A percentile compares a stretch with the other conserved stretches of the same genome.
phyloP scores from a whole-genome alignment of 495 filamentous ascomycete genomes.

The Penicillium pancosmium region DNA sequence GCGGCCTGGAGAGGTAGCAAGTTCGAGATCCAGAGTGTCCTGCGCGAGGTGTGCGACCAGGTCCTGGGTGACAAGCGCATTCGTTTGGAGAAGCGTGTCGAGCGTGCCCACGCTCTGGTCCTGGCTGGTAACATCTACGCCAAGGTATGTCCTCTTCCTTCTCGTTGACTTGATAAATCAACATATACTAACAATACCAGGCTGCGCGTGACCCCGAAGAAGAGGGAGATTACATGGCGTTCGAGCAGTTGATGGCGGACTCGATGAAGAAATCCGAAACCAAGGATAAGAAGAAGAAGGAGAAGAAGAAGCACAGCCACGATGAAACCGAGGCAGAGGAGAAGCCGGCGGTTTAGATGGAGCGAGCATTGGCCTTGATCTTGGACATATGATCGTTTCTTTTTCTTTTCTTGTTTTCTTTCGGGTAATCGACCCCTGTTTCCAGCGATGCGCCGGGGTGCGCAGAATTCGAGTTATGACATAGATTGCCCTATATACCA shows the following conservation, averaged over 20 bases:
- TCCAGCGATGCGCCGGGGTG: slow-evolving; percentile 10
- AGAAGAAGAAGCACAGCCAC: slow-evolving; percentile 55
- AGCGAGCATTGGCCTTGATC: not conserved
- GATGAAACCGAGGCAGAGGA: slow-evolving; percentile 18
- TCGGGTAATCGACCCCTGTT: slow-evolving; percentile 4
- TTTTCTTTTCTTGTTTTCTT: slow-evolving; percentile 1
- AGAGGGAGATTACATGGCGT: slow-evolving; percentile 98
- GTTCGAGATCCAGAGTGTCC: slow-evolving; percentile 96
- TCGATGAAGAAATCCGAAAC: slow-evolving; percentile 84
- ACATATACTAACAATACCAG: slow-evolving; percentile 43
- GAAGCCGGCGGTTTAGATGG: slow-evolving; percentile 18
- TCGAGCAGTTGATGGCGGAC: slow-evolving; percentile 97
- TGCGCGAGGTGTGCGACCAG: slow-evolving; percentile 83
- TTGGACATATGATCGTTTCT: slow-evolving; percentile 19
- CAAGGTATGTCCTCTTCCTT: slow-evolving; percentile 60
- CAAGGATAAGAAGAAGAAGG: slow-evolving; percentile 76
- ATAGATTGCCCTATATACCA: slow-evolving; percentile 30
- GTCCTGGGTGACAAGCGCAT: slow-evolving; percentile 79
- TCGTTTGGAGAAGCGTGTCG: slow-evolving; percentile 78
- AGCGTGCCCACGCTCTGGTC: slow-evolving; percentile 86
- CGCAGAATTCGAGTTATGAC: slow-evolving; percentile 19
- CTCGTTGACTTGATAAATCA: not conserved
- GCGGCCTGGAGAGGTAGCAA: slow-evolving; percentile 96
- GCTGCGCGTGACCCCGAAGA: slow-evolving; percentile 91
- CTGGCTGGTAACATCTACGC: slow-evolving; percentile 85